Conservation (phyloP, 2,329 filamentous ascomycete genomes). For the Chalaropsis ovoidea region DNA sequence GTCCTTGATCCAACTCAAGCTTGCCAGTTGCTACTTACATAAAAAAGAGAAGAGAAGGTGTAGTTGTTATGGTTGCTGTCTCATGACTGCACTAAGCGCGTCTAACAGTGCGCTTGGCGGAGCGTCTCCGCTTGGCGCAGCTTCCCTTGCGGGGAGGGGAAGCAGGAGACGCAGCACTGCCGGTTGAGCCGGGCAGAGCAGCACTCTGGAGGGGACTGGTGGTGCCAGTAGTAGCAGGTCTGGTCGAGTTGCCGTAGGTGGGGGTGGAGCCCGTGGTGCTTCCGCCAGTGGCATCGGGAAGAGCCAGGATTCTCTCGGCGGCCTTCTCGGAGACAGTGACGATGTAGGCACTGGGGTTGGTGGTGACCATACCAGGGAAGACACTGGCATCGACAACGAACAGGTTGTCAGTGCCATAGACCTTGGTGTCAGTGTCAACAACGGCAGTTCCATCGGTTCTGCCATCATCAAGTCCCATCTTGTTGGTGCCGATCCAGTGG, state of each 20-base stretch:
- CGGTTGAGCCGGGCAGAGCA: background rate
- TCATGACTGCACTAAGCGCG: background rate
- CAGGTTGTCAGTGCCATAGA: constrained; percentile 58
- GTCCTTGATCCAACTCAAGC: background rate
- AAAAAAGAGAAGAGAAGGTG: constrained; percentile 13
- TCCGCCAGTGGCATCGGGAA: constrained; percentile 3
- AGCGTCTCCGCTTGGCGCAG: constrained; percentile 5
- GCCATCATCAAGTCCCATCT: constrained; percentile 49
- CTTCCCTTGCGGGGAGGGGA: background rate
- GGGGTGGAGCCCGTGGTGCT: background rate
- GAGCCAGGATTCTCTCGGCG: constrained; percentile 32
- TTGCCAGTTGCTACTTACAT: background rate
- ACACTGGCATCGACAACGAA: constrained; percentile 60
- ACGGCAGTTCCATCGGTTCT: constrained; percentile 45
- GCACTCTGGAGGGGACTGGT: background rate
- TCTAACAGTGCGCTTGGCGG: background rate
- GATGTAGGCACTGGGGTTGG: constrained; percentile 57
- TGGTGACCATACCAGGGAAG: constrained; percentile 58
- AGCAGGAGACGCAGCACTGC: background rate
- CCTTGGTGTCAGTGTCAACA: constrained; percentile 52
- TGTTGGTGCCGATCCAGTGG: constrained; percentile 51
- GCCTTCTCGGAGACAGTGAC: constrained; percentile 55
- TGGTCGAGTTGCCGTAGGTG: constrained; percentile 1
- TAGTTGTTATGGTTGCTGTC: background rate
- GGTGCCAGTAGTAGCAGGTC: background rate